These are phyloP conservation scores for Adansonia grandidieri DNA, from an alignment of 441 rosid genomes.

Conservation along the genomic window DNA sequence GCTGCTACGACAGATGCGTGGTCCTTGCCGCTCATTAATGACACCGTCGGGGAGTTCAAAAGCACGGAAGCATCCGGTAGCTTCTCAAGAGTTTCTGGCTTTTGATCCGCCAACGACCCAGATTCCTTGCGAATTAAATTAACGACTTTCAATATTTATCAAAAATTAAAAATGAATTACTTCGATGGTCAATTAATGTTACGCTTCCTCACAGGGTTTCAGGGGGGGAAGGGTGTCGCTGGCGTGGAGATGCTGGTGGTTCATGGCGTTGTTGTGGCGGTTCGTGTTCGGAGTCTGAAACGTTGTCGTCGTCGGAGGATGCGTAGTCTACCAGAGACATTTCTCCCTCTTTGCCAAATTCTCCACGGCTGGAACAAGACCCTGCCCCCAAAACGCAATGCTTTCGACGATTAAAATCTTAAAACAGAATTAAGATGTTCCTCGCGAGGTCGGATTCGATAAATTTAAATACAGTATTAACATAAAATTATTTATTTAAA, in stretches of 20 bases:
- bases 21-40: slow-evolving; percentile 45
- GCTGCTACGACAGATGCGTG: slow-evolving; percentile 79
- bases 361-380: background rate
- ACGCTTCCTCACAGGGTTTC: slow-evolving; percentile 35
- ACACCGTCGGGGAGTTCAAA: slow-evolving; percentile 51
- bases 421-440: background rate
- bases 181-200: background rate
- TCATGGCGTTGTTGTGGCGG: slow-evolving; percentile 14
- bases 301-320: slow-evolving; percentile 57
- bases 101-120: slow-evolving; percentile 24
- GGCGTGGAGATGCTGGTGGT: slow-evolving; percentile 6
- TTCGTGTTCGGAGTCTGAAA: slow-evolving; percentile 32
- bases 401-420: background rate
- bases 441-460: too few species aligned
- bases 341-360: background rate
- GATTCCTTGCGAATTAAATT: slow-evolving; percentile 37
- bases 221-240: slow-evolving; percentile 34
- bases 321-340: slow-evolving; percentile 77
- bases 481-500: too few species aligned
- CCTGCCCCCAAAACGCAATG: background rate
- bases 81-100: slow-evolving; percentile 40
- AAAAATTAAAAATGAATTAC: background rate
- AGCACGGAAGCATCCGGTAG: slow-evolving; percentile 85
- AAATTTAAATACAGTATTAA: too few species aligned
- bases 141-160: background rate